A percentile compares a stretch with the other conserved stretches of the same genome.
Conservation (phyloP, 169 alveolate species). For the Plasmodium gonderi region DNA sequence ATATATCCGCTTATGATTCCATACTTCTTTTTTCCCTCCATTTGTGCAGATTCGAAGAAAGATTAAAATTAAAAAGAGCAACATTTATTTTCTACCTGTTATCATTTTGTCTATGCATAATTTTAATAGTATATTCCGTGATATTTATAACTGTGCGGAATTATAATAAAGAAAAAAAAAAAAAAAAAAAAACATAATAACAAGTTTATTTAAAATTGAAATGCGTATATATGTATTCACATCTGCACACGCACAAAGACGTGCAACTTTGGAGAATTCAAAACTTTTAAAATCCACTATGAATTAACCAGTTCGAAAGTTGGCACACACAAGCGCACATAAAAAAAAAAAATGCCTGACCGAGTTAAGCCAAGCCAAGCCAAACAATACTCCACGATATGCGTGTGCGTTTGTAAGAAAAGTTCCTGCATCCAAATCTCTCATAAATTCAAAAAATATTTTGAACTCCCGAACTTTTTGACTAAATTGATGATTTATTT, state of each 20-base stretch:
- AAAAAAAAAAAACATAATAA: neutral
- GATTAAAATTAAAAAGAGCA: conserved; percentile 25
- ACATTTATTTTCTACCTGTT: conserved; percentile 28
- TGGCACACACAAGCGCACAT: too few relatives aligned
- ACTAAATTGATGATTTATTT: too few relatives aligned
- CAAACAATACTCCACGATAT: too few relatives aligned
- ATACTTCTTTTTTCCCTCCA: neutral
- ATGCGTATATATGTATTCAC: neutral
- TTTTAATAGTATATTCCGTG: conserved; percentile 10
- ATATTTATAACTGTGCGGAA: conserved; percentile 14
- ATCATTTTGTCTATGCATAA: neutral
- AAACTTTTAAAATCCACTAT: neutral
- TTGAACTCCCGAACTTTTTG: too few relatives aligned
- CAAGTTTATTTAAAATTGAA: neutral
- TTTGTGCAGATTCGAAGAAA: conserved; percentile 21
- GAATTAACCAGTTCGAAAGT: neutral
- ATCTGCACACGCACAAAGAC: neutral
- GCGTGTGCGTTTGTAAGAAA: too few relatives aligned
- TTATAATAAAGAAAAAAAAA: conserved; percentile 4
- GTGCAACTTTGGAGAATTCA: neutral
- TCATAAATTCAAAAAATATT: too few relatives aligned
- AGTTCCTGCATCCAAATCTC: too few relatives aligned
- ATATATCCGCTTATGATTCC: neutral
- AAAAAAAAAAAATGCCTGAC: neutral
- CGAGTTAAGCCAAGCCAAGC: too few relatives aligned